Evolutionary conservation across 306 rosid genomes (phyloP).

Genomic region (Dalbergia oliveri): DNA sequence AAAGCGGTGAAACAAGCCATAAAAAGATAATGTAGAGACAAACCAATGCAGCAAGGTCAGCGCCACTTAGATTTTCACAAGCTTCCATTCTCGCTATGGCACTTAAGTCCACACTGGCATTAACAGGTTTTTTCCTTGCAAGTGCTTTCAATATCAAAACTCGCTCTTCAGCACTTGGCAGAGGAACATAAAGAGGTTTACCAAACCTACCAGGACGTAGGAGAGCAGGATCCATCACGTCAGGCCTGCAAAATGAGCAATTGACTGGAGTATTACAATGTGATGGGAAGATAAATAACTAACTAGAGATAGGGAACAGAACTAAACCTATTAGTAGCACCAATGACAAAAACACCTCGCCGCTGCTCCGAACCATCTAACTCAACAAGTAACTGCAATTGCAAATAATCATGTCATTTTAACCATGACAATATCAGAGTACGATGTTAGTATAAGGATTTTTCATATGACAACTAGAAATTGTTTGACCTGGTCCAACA

Average conservation of each 20-base stretch:
- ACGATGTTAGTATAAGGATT: not conserved
- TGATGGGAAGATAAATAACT: constrained; percentile 4
- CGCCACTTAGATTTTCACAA: constrained; percentile 85
- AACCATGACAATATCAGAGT: constrained; percentile 1
- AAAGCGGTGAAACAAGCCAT: not conserved
- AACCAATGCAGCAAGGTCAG: constrained; percentile 84
- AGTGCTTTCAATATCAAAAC: constrained; percentile 75
- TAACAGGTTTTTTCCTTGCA: constrained; percentile 69
- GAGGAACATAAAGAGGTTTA: constrained; percentile 78
- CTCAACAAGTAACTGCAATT: constrained; percentile 55
- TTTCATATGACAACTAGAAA: constrained; percentile 16
- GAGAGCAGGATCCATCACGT: constrained; percentile 81
- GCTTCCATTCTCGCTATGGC: constrained; percentile 66
- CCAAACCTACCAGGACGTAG: constrained; percentile 88
- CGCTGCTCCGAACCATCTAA: constrained; percentile 86
- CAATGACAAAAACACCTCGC: constrained; percentile 88
- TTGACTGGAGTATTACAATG: constrained; percentile 24
- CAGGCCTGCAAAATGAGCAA: constrained; percentile 68
- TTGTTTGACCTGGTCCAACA: constrained; percentile 72
- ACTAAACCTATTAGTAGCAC: constrained; percentile 92
- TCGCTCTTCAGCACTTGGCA: constrained; percentile 68
- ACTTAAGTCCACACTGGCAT: constrained; percentile 65
- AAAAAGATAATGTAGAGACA: constrained; percentile 40
- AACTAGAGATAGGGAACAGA: constrained; percentile 17
- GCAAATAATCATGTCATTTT: constrained; percentile 32